phyloP scores from a whole-genome alignment of 441 rosid species.

The Viola pubescens region DNA sequence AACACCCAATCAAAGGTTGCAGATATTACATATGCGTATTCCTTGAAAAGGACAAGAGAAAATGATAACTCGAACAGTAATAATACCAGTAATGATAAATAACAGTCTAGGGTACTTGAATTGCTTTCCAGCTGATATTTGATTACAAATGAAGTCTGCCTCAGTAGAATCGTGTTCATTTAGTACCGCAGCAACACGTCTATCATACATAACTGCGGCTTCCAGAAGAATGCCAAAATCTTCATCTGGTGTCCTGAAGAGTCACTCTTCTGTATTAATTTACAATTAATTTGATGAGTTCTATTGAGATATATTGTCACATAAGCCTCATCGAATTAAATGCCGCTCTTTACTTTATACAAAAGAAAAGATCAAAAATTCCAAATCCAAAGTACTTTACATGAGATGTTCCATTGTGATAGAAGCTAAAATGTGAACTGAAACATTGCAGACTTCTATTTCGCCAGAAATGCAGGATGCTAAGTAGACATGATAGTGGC shows the following conservation, averaged over 20 bases:
- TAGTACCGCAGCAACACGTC: constrained; percentile 79
- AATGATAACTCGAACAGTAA: constrained; percentile 8
- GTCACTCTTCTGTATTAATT: constrained; percentile 6
- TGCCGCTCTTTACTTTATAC: not conserved
- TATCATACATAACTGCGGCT: constrained; percentile 96
- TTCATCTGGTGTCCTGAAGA: constrained; percentile 95
- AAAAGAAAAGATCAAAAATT: not conserved
- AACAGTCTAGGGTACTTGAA: constrained; percentile 62
- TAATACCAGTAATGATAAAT: constrained; percentile 83
- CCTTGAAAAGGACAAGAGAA: not conserved
- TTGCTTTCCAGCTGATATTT: constrained; percentile 40
- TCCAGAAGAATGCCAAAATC: constrained; percentile 87
- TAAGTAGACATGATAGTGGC: not conserved
- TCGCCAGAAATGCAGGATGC: not conserved
- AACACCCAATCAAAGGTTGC: constrained; percentile 9
- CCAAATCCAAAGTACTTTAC: not conserved
- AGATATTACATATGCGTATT: not conserved
- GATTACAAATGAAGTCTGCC: constrained; percentile 41
- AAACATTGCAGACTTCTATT: not conserved
- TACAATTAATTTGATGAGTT: not conserved
- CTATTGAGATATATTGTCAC: too few species aligned
- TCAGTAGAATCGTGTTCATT: constrained; percentile 51
- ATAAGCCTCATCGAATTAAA: too few species aligned
- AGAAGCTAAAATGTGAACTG: not conserved
- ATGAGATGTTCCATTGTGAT: not conserved